Evolutionary conservation across 1,139 yeast species (phyloP), one percentile per base, ranked within the genome.

Genomic region (Lodderomyces pseudojiufengensis): DNA sequence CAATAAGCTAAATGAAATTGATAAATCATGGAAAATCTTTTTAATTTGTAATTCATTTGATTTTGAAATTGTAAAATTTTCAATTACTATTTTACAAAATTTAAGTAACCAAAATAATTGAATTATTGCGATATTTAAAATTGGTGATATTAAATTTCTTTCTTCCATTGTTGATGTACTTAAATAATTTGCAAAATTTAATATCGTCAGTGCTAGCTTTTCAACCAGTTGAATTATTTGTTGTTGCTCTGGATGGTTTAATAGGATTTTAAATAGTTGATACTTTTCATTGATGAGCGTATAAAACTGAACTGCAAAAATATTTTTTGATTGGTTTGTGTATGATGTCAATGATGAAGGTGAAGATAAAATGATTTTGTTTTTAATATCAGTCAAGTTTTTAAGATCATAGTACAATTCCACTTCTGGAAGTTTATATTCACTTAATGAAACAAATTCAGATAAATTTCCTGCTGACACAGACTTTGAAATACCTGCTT

Each of bases 11-110:
- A 48, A 65, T 11, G 65, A 54, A 23, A 57, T 61, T 9, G 66
- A 60, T 35, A 70, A 57, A 37, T 69, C 73, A 39, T 58, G 57
- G 41, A 64, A 63, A 32, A 67, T 58, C 43, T 65, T 68, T 48
- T 43, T 18, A 69, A 55, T 27, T 72, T 46, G 26, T n/a, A n/a
- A n/a, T 46, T 50, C 15, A 52, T 44, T 10, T 62, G 47, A 31
- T 65, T 73, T 5, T 35, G 22, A 15, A n/a, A n/a, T n/a, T n/a
- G n/a, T n/a, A n/a, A 38, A 6, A 52, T 47, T 20, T 42, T 67
- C 74, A 29, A 63, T 54, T 5, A 67, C 52, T 10, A 61, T 39
- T 46, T 67, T 69, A 42, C 56, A 54, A 15, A 67, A 46, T 41
- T 64, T 65, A 23, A 68, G 61, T 28, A 65, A 47, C 39, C 61